Evolutionary conservation across 2,329 filamentous ascomycete species (phyloP).

Genomic region (Penicillium frequentans): DNA sequence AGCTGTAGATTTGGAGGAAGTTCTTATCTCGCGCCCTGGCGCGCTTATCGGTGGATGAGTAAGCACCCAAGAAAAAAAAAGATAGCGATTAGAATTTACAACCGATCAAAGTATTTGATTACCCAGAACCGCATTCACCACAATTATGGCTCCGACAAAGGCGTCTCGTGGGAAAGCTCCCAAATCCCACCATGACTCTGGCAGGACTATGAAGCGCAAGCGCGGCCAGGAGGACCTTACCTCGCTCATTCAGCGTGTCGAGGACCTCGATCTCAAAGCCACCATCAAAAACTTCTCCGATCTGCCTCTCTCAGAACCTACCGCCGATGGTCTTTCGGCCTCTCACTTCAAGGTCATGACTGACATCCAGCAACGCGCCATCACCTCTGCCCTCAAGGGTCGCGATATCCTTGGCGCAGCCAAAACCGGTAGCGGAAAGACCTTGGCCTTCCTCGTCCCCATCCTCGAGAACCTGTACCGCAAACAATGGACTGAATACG

Average conservation of each 20-base stretch:
- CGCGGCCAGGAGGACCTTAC: constrained; percentile 46
- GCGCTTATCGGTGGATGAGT: constrained; percentile 39
- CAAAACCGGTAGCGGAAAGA: constrained; percentile 95
- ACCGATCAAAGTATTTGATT: background rate
- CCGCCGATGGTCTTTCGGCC: constrained; percentile 73
- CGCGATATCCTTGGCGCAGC: constrained; percentile 89
- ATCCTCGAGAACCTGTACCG: constrained; percentile 91
- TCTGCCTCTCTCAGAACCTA: constrained; percentile 81
- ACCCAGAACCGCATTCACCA: constrained; percentile 2
- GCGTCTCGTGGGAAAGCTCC: constrained; percentile 28
- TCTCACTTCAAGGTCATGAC: constrained; percentile 90
- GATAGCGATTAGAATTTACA: constrained; percentile 17
- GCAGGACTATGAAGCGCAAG: constrained; percentile 46
- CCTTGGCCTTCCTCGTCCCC: constrained; percentile 86
- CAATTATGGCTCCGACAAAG: constrained; percentile 35
- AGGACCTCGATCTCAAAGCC: constrained; percentile 46
- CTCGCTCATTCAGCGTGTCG: constrained; percentile 43
- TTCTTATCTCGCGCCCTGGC: constrained; percentile 27
- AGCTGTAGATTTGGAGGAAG: background rate
- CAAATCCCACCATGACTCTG: constrained; percentile 27
- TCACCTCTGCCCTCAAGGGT: constrained; percentile 82
- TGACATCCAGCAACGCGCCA: constrained; percentile 86
- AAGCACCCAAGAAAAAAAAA: constrained; percentile 34
- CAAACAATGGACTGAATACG: constrained; percentile 82
- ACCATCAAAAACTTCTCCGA: constrained; percentile 72